Conservation (phyloP, 768 basidiomycete species). For the Russula earlei region DNA sequence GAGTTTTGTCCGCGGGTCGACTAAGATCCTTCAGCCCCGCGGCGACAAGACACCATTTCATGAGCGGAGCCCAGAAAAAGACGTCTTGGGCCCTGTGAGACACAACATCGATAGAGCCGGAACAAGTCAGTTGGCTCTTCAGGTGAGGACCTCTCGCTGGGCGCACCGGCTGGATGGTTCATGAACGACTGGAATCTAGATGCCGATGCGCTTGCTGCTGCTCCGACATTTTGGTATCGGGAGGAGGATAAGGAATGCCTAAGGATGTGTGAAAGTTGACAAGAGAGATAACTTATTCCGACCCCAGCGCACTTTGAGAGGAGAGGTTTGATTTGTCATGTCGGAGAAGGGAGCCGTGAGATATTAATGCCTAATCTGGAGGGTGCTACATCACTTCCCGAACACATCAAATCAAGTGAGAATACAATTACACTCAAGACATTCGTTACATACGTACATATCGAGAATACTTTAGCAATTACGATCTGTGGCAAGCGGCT, state of each 20-base stretch:
- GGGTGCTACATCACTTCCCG: too few species aligned
- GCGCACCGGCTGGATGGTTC: conserved; percentile 89
- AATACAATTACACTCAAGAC: too few species aligned
- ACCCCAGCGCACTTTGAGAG: neutral
- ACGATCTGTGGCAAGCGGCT: too few species aligned
- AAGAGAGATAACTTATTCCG: neutral
- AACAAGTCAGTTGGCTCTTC: neutral
- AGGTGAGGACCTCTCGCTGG: neutral
- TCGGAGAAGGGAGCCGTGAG: neutral
- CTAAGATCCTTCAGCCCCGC: conserved; percentile 78
- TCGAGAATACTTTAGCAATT: neutral
- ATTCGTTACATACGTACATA: neutral
- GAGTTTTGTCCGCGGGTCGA: conserved; percentile 90
- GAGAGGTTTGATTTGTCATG: neutral
- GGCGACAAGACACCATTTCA: conserved; percentile 87
- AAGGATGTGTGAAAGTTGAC: neutral
- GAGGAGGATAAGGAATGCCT: neutral
- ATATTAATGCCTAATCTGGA: neutral
- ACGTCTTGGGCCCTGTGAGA: conserved; percentile 71
- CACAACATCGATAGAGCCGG: conserved; percentile 4
- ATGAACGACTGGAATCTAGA: conserved; percentile 77
- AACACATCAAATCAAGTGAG: too few species aligned
- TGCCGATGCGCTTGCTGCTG: conserved; percentile 64
- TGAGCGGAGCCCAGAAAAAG: conserved; percentile 96
- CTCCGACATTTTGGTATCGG: conserved; percentile 65